These are phyloP conservation scores for Salix suchowensis DNA, from an alignment of 345 rosid genomes.

Conservation along the genomic window DNA sequence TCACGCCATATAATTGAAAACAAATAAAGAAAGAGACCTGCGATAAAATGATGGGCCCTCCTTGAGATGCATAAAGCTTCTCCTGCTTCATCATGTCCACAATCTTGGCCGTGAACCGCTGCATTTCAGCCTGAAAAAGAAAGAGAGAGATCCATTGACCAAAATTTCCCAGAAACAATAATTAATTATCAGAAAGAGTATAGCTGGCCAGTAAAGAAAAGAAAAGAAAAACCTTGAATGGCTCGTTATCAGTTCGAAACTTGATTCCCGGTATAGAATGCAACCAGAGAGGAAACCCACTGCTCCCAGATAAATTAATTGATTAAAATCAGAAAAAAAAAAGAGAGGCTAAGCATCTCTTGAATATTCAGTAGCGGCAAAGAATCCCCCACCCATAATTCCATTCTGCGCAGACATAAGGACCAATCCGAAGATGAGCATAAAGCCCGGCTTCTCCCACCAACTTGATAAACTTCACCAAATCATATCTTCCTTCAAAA, in stretches of 20 bases:
- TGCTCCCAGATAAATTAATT: constrained; percentile 18
- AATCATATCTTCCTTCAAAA: constrained; percentile 85
- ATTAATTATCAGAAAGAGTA: background rate
- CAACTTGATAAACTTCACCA: constrained; percentile 75
- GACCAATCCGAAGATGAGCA: constrained; percentile 93
- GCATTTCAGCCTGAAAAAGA: constrained; percentile 69
- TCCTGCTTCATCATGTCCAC: constrained; percentile 88
- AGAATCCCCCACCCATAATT: constrained; percentile 63
- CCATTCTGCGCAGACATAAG: constrained; percentile 97
- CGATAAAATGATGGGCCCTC: constrained; percentile 91
- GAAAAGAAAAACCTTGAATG: constrained; percentile 58
- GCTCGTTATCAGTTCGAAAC: constrained; percentile 83
- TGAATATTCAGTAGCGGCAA: background rate
- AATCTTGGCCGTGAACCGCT: constrained; percentile 78
- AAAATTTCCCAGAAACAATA: background rate
- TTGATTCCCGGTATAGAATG: constrained; percentile 81
- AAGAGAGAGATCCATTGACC: background rate
- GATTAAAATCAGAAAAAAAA: background rate
- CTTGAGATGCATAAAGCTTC: constrained; percentile 88
- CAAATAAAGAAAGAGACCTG: constrained; percentile 47
- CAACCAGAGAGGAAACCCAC: constrained; percentile 94
- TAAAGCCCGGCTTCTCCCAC: constrained; percentile 83
- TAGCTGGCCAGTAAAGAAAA: background rate
- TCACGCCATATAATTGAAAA: background rate
- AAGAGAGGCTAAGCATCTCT: background rate